Evolutionary conservation across 2,329 filamentous ascomycete species (phyloP).

Genomic region (Penicillium sp.): DNA sequence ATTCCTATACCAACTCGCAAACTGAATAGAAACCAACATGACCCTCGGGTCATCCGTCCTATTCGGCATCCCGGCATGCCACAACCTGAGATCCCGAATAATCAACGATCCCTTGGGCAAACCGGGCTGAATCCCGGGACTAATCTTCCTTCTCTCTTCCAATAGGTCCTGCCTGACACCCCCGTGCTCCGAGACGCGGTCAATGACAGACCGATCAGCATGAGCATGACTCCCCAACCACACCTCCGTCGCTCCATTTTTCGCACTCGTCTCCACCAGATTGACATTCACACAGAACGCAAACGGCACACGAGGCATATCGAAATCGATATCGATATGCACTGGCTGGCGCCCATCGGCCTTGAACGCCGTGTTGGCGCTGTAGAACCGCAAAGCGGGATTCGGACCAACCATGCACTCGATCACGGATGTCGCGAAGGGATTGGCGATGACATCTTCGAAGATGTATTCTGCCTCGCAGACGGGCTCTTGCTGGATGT

Average conservation of each 20-base stretch:
- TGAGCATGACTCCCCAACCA: constrained; percentile 52
- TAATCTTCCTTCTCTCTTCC: constrained; percentile 31
- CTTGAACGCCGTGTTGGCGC: constrained; percentile 42
- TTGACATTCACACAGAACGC: constrained; percentile 50
- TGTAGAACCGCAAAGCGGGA: constrained; percentile 39
- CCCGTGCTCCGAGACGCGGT: constrained; percentile 18
- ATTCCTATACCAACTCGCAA: constrained; percentile 39
- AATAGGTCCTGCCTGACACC: constrained; percentile 34
- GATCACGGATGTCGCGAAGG: constrained; percentile 37
- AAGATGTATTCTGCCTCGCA: constrained; percentile 35
- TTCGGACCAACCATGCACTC: constrained; percentile 40
- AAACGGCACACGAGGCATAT: constrained; percentile 52
- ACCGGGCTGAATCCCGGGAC: constrained; percentile 39
- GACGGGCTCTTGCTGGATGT: constrained; percentile 45
- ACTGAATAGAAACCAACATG: constrained; percentile 45
- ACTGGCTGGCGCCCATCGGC: constrained; percentile 40
- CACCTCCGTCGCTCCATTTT: constrained; percentile 52
- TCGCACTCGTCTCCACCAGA: constrained; percentile 45
- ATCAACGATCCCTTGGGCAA: constrained; percentile 48
- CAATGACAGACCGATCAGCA: constrained; percentile 28
- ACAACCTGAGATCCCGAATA: constrained; percentile 49
- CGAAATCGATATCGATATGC: constrained; percentile 46
- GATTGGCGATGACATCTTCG: constrained; percentile 41
- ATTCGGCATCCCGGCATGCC: constrained; percentile 54
- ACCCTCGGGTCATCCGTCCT: constrained; percentile 41